Base-by-base conservation (phyloP, 805 yeast species). In the Monosporozyma aquatica region DNA sequence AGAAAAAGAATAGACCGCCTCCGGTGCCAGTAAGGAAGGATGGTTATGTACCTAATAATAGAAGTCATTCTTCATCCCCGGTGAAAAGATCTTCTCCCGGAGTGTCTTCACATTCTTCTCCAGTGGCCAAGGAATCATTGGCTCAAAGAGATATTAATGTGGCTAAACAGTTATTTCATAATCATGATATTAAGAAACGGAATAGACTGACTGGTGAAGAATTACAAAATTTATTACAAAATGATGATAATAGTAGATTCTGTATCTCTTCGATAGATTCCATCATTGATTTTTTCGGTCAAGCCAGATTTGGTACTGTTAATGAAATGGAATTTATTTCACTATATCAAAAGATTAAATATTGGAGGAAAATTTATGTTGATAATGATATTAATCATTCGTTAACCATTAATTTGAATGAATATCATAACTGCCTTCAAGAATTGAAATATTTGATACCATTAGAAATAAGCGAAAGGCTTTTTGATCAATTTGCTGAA, bases 401-500 rank as follows among this genome's bases (percentile, higher is more conserved):
- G 3, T 60, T 55, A 15, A 59, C 67, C 3, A 42, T 61, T 11
- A 49, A 59, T 15, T 50, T 54, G 1, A 50, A 52, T 18, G 65
- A 62, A 40, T 62, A 51, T 38, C 62, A 59, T 33, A 61, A 62
- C 37, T 52, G 64, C 21, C 41, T 62, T 24, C 62, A 61, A 38
- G 63, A 59, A 30, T 48, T 62, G 36, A 61, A 64, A 2, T 62
- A 62, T 40, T 39, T 58, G 40, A 50, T 62, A 22, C 66, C 67
- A 4, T 55, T 56, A 36, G 66, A 59, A 39, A 55, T 56, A 2
- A 52, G 59, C 37, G 66, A 61, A 38, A 59, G 58, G 26, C 43
- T 62, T n/a, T 62, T 62, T 43, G 67, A 61, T 37, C 63, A 58
- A 30, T 61, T 56, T 49, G 55, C 64, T 1, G 65, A 61, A 34